phyloP scores from a whole-genome alignment of 129 eudicot genomes.

The Deinandra increscens region DNA sequence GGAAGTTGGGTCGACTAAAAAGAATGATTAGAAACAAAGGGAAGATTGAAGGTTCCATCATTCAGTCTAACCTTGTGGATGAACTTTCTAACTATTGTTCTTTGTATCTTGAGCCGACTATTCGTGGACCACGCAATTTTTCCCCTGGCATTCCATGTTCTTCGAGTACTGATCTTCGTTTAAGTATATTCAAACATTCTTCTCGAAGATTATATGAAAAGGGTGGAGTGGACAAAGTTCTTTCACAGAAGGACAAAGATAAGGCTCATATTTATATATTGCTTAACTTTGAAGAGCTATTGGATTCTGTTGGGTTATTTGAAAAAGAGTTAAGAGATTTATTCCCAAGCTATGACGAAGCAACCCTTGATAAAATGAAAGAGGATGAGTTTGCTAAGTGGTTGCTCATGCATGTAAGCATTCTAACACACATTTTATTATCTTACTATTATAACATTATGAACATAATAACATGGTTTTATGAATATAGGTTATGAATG shows the following conservation, averaged over 20 bases:
- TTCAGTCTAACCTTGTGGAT: neutral
- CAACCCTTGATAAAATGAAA: slow-evolving; percentile 1
- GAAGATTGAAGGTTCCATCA: neutral
- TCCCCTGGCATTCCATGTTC: neutral
- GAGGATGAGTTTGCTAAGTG: neutral
- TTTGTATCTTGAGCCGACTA: neutral
- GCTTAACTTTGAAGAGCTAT: neutral
- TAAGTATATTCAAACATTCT: neutral
- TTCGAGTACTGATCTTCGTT: neutral
- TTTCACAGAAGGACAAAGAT: too few relatives aligned
- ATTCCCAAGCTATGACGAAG: neutral
- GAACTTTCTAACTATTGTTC: slow-evolving; percentile 5
- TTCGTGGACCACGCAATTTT: slow-evolving; percentile 1
- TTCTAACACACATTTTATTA: neutral
- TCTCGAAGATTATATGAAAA: slow-evolving; percentile 8
- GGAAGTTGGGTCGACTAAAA: too few relatives aligned
- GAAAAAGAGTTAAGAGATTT: neutral
- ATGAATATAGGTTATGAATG: neutral
- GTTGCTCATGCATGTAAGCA: neutral
- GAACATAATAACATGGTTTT: neutral
- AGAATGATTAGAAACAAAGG: neutral
- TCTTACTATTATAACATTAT: neutral
- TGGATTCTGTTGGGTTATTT: neutral
- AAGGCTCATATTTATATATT: neutral
- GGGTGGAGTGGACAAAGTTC: neutral